These are phyloP conservation scores for Microcyclospora tardicrescens DNA, from an alignment of 2,329 filamentous ascomycete genomes.

Conservation along the genomic window DNA sequence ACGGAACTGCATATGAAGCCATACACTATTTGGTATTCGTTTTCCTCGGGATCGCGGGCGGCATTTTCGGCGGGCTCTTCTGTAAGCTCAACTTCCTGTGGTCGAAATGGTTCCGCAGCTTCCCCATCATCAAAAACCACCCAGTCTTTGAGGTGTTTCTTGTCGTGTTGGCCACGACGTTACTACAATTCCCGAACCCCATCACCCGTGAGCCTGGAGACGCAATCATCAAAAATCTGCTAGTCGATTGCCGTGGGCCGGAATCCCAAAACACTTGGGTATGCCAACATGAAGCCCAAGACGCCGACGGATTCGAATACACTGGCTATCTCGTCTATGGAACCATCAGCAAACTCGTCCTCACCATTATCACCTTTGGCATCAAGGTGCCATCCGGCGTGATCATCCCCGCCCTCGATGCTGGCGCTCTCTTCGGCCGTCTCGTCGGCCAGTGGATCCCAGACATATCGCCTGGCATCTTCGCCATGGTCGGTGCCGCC, in stretches of 20 bases:
- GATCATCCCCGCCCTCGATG: slow-evolving; percentile 47
- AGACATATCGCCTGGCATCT: slow-evolving; percentile 43
- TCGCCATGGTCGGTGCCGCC: slow-evolving; percentile 48
- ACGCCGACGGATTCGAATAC: slow-evolving; percentile 28
- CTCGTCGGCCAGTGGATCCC: slow-evolving; percentile 36
- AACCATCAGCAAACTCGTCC: slow-evolving; percentile 40
- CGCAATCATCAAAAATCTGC: slow-evolving; percentile 42
- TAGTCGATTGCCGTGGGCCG: slow-evolving; percentile 39
- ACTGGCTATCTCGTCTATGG: slow-evolving; percentile 41
- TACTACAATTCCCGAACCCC: slow-evolving; percentile 45
- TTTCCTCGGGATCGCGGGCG: slow-evolving; percentile 43
- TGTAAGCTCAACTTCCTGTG: slow-evolving; percentile 46
- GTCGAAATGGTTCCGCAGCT: slow-evolving; percentile 42
- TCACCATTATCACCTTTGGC: slow-evolving; percentile 47
- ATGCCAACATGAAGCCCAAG: slow-evolving; percentile 36
- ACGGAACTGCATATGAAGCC: slow-evolving; percentile 40
- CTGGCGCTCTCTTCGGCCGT: slow-evolving; percentile 45
- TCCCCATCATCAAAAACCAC: slow-evolving; percentile 39
- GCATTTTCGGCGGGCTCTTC: slow-evolving; percentile 46
- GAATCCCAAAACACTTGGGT: slow-evolving; percentile 31
- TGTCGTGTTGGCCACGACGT: slow-evolving; percentile 40
- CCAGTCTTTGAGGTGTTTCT: slow-evolving; percentile 44
- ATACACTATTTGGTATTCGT: slow-evolving; percentile 46
- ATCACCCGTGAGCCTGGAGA: slow-evolving; percentile 44
- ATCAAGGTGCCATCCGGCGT: slow-evolving; percentile 48